A percentile compares a stretch with the other conserved stretches of the same genome.
These are phyloP conservation scores for Pleurotus djamor DNA, from an alignment of 768 basidiomycete genomes.

Conservation along the genomic window DNA sequence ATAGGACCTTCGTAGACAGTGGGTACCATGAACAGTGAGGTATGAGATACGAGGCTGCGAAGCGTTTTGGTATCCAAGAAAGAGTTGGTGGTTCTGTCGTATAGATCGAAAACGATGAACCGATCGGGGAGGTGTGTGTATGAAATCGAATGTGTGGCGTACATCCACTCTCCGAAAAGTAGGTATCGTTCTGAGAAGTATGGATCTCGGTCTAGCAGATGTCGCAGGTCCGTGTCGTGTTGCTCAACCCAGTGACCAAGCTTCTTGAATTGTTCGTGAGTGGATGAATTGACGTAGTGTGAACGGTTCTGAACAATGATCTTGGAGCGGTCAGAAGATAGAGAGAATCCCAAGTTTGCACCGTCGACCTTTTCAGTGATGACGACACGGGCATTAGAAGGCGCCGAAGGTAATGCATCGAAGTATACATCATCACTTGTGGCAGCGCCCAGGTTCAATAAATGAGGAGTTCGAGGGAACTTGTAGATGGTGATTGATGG, in stretches of 20 bases:
- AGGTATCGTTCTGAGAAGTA: conserved; percentile 57
- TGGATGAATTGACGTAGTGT: conserved; percentile 51
- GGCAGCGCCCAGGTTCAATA: conserved; percentile 56
- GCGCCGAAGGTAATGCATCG: conserved; percentile 13
- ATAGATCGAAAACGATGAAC: conserved; percentile 61
- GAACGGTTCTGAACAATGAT: conserved; percentile 62
- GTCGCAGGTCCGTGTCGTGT: conserved; percentile 40
- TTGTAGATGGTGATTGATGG: conserved; percentile 43
- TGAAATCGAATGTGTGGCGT: conserved; percentile 57
- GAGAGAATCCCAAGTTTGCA: conserved; percentile 65
- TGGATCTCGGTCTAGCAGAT: conserved; percentile 44
- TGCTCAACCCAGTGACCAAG: conserved; percentile 53
- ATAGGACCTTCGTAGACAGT: conserved; percentile 38
- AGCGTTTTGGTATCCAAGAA: conserved; percentile 39
- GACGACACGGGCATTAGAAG: conserved; percentile 29
- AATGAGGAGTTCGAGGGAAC: conserved; percentile 60
- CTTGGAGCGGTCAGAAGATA: conserved; percentile 40
- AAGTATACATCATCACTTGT: conserved; percentile 50
- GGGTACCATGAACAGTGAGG: conserved; percentile 41
- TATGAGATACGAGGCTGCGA: conserved; percentile 28
- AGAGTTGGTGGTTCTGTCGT: conserved; percentile 42
- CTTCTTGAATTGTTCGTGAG: conserved; percentile 63
- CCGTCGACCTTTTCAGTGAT: conserved; percentile 69
- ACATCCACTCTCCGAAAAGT: conserved; percentile 65
- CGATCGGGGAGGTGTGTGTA: conserved; percentile 52